Conservation (phyloP, 2,329 filamentous ascomycete species). For the Alternaria sp. region DNA sequence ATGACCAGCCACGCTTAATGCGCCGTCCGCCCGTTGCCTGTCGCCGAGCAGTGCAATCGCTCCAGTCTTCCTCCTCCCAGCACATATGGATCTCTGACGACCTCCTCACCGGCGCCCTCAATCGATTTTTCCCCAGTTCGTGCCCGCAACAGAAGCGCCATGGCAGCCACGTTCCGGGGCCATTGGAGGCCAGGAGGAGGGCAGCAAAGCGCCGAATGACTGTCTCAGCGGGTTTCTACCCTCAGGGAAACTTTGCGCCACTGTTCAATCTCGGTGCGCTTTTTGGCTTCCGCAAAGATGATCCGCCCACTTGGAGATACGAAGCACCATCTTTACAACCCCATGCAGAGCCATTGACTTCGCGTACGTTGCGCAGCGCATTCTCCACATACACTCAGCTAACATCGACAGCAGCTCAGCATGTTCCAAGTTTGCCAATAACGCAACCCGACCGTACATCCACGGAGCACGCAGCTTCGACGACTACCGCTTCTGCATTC, state of each 20-base stretch:
- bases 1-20: conserved; percentile 52
- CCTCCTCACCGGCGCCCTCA: conserved; percentile 59
- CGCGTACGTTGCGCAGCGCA: conserved; percentile 25
- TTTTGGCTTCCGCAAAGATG: conserved; percentile 33
- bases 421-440: not conserved
- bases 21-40: conserved; percentile 56
- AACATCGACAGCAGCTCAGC: conserved; percentile 1
- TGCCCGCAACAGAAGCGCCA: conserved; percentile 57
- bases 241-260: conserved; percentile 28
- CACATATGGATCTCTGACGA: conserved; percentile 67
- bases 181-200: conserved; percentile 66
- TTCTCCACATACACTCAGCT: not conserved
- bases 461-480: not conserved
- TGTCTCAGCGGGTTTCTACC: conserved; percentile 51
- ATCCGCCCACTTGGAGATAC: conserved; percentile 42
- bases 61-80: conserved; percentile 50
- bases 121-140: conserved; percentile 57
- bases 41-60: conserved; percentile 57
- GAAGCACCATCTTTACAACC: conserved; percentile 38
- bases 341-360: conserved; percentile 13
- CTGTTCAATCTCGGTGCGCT: conserved; percentile 36
- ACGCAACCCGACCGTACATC: not conserved
- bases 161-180: conserved; percentile 67
- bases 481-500: not conserved
- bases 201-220: conserved; percentile 63